Evolutionary conservation across 2,329 filamentous ascomycete species (phyloP), one percentile per base, ranked within the genome.

Genomic region (Byssothecium circinans): DNA sequence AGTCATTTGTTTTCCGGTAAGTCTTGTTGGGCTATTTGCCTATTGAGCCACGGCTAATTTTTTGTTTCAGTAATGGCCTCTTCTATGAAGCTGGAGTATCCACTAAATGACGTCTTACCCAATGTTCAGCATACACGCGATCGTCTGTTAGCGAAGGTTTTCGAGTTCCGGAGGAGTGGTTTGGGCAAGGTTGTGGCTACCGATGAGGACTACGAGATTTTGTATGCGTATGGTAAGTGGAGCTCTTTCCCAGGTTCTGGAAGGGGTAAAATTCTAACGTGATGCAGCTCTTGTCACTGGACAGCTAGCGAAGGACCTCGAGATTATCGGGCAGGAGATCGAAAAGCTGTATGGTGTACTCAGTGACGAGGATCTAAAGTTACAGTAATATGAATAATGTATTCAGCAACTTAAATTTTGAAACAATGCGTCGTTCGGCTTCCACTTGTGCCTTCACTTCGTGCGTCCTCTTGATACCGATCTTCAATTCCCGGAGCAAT

Each of bases 21-120:
- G 76, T 53, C 74, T 27, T 20, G 7, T n/a, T 19, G 2, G 18
- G 4, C n/a, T 14, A 8, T 17, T 30, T 20, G 49, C 20, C 8
- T n/a, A n/a, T 20, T 5, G 27, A 29, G 37, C 22, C 20, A 7
- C 10, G 8, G 29, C 62, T 68, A 39, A 65, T 33, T 2, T 5
- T 5, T 30, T 12, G 20, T 14, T 22, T 15, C 41, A 69, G 94
- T 97, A 5, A 82, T 99, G 53, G 94, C 94, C 1, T 94, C 88
- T 34, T 95, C 89, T 12, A 84, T 97, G 74, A 96, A 95, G 78
- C 80, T 97, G 8, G 91, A 96, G 72, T 97, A 96, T 61, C 91
- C 94, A 0, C 78, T 99, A 49, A 92, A 88, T 29, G 91, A 96
- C 64, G 89, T 88, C 11, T 78, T 97, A 34, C 94, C 94, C 0